phyloP scores from a whole-genome alignment of 768 basidiomycete species.

The Calocera viscosa region DNA sequence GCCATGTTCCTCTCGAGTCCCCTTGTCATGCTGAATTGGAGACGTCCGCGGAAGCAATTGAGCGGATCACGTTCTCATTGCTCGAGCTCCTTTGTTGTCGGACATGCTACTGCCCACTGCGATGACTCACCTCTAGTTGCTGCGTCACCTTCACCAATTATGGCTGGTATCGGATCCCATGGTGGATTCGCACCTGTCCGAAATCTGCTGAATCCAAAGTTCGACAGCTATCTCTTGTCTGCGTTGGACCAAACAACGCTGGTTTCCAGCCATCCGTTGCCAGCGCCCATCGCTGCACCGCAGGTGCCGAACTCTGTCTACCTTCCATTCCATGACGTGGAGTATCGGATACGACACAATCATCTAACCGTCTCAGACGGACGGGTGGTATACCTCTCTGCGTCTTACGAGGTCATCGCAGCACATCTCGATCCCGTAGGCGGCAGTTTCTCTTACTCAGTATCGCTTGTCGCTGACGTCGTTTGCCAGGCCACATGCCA shows the following conservation, averaged over 20 bases:
- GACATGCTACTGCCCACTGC: neutral
- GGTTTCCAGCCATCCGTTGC: constrained; percentile 40
- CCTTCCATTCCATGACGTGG: constrained; percentile 67
- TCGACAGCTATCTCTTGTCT: constrained; percentile 72
- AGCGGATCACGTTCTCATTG: no score
- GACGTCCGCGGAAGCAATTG: no score
- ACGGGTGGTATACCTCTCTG: constrained; percentile 54
- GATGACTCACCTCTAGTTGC: no score
- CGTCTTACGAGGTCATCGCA: constrained; percentile 45
- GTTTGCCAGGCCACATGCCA: neutral
- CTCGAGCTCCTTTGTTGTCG: no score
- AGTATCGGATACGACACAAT: constrained; percentile 73
- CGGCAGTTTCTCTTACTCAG: neutral
- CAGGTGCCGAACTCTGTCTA: constrained; percentile 36
- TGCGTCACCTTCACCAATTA: neutral
- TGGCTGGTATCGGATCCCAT: neutral
- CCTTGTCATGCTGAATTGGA: no score
- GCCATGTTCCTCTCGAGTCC: no score
- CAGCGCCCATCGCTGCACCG: constrained; percentile 34
- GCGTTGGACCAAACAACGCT: constrained; percentile 45
- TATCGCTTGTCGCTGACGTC: neutral
- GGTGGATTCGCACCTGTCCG: constrained; percentile 28
- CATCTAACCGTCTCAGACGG: constrained; percentile 47
- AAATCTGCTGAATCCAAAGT: constrained; percentile 61
- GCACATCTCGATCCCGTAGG: constrained; percentile 51